Conservation (phyloP, 441 rosid genomes). For the Euphorbia neoarborescens region DNA sequence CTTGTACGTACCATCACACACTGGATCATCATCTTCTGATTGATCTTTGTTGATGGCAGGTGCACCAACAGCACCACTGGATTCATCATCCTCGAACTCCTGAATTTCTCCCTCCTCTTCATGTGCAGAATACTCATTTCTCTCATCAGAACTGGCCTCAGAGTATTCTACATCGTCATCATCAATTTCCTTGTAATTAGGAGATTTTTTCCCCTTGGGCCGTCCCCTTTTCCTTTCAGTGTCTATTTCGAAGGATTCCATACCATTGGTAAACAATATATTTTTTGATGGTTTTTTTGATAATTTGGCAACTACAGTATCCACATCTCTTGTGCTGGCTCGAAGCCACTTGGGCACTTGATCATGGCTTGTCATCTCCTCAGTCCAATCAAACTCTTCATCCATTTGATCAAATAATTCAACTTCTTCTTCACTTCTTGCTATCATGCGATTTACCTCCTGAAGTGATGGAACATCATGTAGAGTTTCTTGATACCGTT, state of each 20-base stretch:
- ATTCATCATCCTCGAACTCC: constrained; percentile 82
- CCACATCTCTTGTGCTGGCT: constrained; percentile 78
- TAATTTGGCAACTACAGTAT: constrained; percentile 55
- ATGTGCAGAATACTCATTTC: constrained; percentile 61
- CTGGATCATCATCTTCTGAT: constrained; percentile 70
- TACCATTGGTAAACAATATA: constrained; percentile 42
- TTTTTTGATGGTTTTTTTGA: constrained; percentile 88
- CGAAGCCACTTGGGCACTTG: constrained; percentile 97
- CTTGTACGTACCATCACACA: constrained; percentile 42
- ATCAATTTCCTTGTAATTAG: constrained; percentile 92
- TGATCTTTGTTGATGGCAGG: constrained; percentile 54
- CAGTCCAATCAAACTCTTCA: constrained; percentile 89
- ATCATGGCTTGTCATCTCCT: constrained; percentile 88
- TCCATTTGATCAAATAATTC: constrained; percentile 99
- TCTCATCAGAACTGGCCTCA: constrained; percentile 89
- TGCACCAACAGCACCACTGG: constrained; percentile 55
- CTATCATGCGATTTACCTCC: constrained; percentile 95
- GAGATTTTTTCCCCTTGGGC: constrained; percentile 80
- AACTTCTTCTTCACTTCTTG: constrained; percentile 91
- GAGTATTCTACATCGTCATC: constrained; percentile 85
- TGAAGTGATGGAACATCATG: constrained; percentile 96
- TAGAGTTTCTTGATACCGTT: constrained; percentile 92
- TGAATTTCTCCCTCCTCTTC: constrained; percentile 89
- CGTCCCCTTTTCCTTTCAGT: constrained; percentile 84
- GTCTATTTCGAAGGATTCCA: constrained; percentile 49